phyloP scores from a whole-genome alignment of 495 filamentous ascomycete genomes.

The Acidiella bohemica region DNA sequence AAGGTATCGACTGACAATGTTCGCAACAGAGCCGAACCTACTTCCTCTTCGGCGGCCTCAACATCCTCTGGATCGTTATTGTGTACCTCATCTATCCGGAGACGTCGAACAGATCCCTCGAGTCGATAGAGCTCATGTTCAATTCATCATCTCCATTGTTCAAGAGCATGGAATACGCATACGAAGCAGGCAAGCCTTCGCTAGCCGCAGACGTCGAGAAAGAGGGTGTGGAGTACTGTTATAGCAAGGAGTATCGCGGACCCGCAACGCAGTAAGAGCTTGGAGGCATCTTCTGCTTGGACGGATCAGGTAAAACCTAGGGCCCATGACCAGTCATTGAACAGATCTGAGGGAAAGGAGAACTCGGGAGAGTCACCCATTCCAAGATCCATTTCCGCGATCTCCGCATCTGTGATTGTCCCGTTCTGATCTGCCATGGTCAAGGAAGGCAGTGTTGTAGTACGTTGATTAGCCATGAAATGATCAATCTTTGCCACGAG shows the following conservation, averaged over 20 bases:
- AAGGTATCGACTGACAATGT: background rate
- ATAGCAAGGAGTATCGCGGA: background rate
- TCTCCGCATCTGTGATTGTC: too few species aligned
- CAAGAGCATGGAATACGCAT: background rate
- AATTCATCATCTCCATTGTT: background rate
- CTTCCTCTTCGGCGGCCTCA: slow-evolving; percentile 41
- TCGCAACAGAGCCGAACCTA: slow-evolving; percentile 29
- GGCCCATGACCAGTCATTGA: slow-evolving; percentile 2
- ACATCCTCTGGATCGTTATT: slow-evolving; percentile 37
- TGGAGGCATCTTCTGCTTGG: background rate
- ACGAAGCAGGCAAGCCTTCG: background rate
- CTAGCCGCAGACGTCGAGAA: background rate
- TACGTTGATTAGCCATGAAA: too few species aligned
- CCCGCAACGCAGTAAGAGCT: background rate
- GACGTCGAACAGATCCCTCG: background rate
- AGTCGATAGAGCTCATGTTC: slow-evolving; percentile 5
- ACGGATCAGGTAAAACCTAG: background rate
- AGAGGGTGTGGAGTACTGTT: background rate
- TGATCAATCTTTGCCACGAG: slow-evolving; percentile 37
- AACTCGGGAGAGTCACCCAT: background rate
- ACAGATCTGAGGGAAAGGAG: background rate
- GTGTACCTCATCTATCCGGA: slow-evolving; percentile 20
- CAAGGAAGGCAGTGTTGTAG: too few species aligned
- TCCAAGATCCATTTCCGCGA: background rate
- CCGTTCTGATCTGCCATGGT: too few species aligned